Evolutionary conservation across 257 asterid genomes (phyloP).

Genomic region (Jasminum sambac): DNA sequence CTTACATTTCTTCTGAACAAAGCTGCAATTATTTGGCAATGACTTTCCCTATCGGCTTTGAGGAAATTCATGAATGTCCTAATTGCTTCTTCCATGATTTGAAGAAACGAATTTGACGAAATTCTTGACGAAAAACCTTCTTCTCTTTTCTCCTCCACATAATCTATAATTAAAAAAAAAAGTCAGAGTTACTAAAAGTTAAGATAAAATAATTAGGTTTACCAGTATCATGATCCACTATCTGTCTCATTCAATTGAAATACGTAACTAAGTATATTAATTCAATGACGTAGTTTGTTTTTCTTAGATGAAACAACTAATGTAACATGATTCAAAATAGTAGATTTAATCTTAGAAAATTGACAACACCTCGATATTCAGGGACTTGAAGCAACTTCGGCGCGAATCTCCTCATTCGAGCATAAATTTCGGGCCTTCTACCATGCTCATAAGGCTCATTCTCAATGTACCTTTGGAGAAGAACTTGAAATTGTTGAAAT

Average conservation of each 20-base stretch:
- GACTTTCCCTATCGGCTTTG: conserved; percentile 71
- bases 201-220: too few relatives aligned
- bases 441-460: conserved; percentile 89
- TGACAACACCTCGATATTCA: conserved; percentile 65
- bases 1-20: conserved; percentile 56
- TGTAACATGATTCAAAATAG: too few relatives aligned
- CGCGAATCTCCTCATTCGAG: conserved; percentile 67
- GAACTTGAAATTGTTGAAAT: conserved; percentile 83
- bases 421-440: conserved; percentile 73
- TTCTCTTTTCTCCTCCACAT: conserved; percentile 48
- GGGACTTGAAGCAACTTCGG: conserved; percentile 92
- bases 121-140: conserved; percentile 59
- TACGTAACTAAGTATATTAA: too few relatives aligned
- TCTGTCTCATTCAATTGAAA: too few relatives aligned
- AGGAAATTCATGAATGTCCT: conserved; percentile 82
- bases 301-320: too few relatives aligned
- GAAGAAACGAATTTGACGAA: conserved; percentile 69
- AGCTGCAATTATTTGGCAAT: conserved; percentile 53
- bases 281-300: too few relatives aligned
- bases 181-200: too few relatives aligned
- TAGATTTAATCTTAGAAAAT: neutral
- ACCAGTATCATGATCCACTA: too few relatives aligned
- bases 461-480: conserved; percentile 73
- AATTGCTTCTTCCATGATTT: conserved; percentile 74
- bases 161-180: conserved; percentile 34